These are phyloP conservation scores for Chernovozyma aurita DNA, from an alignment of 1,139 yeast genomes.

Conservation along the genomic window DNA sequence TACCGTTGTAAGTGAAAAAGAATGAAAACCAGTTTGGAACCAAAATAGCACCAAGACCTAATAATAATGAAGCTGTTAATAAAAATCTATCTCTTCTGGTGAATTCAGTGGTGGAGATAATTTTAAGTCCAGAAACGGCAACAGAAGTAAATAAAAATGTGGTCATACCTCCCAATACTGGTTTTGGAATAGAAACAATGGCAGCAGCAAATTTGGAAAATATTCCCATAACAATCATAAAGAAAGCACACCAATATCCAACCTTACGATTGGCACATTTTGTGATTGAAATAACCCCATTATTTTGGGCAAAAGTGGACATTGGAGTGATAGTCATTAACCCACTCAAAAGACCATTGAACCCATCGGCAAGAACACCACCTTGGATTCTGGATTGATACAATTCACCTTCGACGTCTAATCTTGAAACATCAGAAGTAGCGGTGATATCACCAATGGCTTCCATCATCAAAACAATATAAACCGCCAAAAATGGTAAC, in stretches of 20 bases:
- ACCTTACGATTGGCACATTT: constrained; percentile 84
- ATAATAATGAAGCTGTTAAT: constrained; percentile 67
- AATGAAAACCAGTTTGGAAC: constrained; percentile 71
- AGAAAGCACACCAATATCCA: constrained; percentile 87
- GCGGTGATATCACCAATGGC: constrained; percentile 93
- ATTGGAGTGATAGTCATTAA: constrained; percentile 75
- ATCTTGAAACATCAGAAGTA: constrained; percentile 81
- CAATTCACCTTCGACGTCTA: constrained; percentile 72
- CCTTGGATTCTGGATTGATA: constrained; percentile 89
- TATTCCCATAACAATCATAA: constrained; percentile 77
- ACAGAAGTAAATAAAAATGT: constrained; percentile 84
- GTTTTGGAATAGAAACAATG: constrained; percentile 74
- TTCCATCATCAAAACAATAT: constrained; percentile 79
- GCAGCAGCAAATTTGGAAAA: constrained; percentile 90
- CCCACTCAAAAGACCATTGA: constrained; percentile 69
- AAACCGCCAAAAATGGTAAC: constrained; percentile 78
- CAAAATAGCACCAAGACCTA: constrained; percentile 76
- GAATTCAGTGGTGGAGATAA: constrained; percentile 70
- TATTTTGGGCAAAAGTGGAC: constrained; percentile 89
- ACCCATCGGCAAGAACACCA: constrained; percentile 80
- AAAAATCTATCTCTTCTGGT: constrained; percentile 86
- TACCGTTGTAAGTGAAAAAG: constrained; percentile 74
- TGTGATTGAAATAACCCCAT: constrained; percentile 87
- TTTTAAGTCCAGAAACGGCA: constrained; percentile 82
- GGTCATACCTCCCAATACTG: constrained; percentile 92